Conservation (phyloP, 805 yeast genomes). For the Cyberlindnera maritima region DNA sequence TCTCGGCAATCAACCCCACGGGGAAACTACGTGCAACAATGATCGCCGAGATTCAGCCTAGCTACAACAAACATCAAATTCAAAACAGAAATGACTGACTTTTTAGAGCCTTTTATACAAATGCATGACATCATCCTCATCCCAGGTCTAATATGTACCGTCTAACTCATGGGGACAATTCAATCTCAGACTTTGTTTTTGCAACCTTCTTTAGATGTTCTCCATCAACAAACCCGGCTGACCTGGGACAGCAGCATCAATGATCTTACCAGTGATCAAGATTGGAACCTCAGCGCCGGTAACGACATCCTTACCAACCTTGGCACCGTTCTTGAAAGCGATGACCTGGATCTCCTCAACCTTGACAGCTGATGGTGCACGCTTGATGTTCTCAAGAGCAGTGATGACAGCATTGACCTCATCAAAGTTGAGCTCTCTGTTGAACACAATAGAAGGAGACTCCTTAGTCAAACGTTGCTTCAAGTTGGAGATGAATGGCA, state of each 20-base stretch:
- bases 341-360: slow-evolving; percentile 60
- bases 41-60: too few relatives aligned
- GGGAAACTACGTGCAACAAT: too few relatives aligned
- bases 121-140: not conserved
- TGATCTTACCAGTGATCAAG: slow-evolving; percentile 58
- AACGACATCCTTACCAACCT: slow-evolving; percentile 59
- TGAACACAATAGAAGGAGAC: slow-evolving; percentile 75
- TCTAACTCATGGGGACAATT: not conserved
- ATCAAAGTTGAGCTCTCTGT: slow-evolving; percentile 81
- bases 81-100: not conserved
- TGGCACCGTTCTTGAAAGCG: slow-evolving; percentile 60
- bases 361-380: slow-evolving; percentile 58
- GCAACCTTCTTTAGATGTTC: slow-evolving; percentile 41
- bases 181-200: not conserved
- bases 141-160: not conserved
- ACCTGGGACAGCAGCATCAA: slow-evolving; percentile 89
- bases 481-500: slow-evolving; percentile 90
- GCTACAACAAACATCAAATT: not conserved
- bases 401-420: slow-evolving; percentile 66
- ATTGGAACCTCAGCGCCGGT: slow-evolving; percentile 72
- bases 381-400: slow-evolving; percentile 53
- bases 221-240: slow-evolving; percentile 80
- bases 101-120: not conserved
- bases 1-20: too few relatives aligned
- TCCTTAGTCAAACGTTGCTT: slow-evolving; percentile 76